Base-by-base conservation (phyloP, 768 basidiomycete genomes). In the Cystoderma amianthinum region DNA sequence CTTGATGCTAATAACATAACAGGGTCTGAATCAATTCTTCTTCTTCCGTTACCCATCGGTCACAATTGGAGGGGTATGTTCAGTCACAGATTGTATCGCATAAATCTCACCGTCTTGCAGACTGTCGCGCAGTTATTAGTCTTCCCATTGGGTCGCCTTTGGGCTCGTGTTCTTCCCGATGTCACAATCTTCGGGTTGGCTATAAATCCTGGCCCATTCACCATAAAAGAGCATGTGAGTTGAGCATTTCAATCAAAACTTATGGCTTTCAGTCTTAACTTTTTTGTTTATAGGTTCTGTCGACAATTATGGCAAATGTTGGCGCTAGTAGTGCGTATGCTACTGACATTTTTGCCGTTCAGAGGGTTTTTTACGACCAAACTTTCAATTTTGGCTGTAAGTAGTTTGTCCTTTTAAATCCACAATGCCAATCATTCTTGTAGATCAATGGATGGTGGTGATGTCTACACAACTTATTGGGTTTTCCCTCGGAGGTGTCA, bases 201-300 rank as follows among this genome's bases (percentile, higher is more conserved):
- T 9, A 58, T 89, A 37, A 89, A 84, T 48, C 80, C 81, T 0
- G 91, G 90, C 0, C 88, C 85, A 2, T 94, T 93, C 69, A 82
- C 77, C 47, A 80, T 93, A 71, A 94, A 94, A 69, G 91, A 94
- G 55, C 91, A 94, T 53, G 80, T 79, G 79, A 43, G 68, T 78
- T 45, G n/a, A n/a, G n/a, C n/a, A n/a, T n/a, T n/a, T n/a, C n/a
- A 51, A 49, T 21, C 25, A 2, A 64, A 63, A 37, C 62, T 62
- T 18, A 54, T 15, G 16, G 16, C n/a, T n/a, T n/a, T n/a, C n/a
- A n/a, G n/a, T 20, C 25, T 35, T 41, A 20, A 41, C 53, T 32
- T 33, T 52, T 49, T 3, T 30, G 21, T n/a, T 15, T 28, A 10
- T 42, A 66, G 59, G 82, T 84, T 22, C 56, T 80, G 43, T 68